A percentile compares a stretch with the other conserved stretches of the same genome.
phyloP scores from a whole-genome alignment of 148 eudicot species.

The Heliamphora exappendiculata region DNA sequence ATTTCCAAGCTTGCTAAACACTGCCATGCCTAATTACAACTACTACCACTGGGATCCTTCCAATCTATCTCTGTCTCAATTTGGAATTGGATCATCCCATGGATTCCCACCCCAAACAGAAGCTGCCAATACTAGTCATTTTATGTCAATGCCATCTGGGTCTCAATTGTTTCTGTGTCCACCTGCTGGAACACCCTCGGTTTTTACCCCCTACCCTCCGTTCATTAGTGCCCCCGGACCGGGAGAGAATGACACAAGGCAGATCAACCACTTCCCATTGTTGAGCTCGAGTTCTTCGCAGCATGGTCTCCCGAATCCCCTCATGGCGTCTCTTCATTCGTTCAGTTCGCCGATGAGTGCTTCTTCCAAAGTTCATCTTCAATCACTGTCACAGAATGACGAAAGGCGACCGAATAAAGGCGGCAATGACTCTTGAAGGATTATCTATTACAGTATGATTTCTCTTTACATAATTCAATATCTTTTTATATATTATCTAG shows the following conservation, averaged over 20 bases:
- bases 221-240: constrained; percentile 9
- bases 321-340: constrained; percentile 15
- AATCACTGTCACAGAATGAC: constrained; percentile 19
- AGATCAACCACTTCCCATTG: constrained; percentile 27
- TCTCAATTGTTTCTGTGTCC: constrained; percentile 31
- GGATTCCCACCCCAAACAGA: constrained; percentile 27
- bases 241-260: constrained; percentile 30
- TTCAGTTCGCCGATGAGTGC: constrained; percentile 18
- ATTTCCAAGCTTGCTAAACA: constrained; percentile 26
- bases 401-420: constrained; percentile 7
- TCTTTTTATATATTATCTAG: neutral
- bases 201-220: constrained; percentile 25
- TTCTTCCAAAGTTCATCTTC: constrained; percentile 16
- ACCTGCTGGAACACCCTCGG: constrained; percentile 27
- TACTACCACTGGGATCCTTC: constrained; percentile 49
- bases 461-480: neutral
- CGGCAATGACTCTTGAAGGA: neutral
- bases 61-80: constrained; percentile 49
- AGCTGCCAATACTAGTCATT: constrained; percentile 14
- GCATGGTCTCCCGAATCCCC: neutral
- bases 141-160: constrained; percentile 5
- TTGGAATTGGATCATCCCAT: constrained; percentile 32
- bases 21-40: constrained; percentile 30
- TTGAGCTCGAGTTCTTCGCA: constrained; percentile 19
- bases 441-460: too few species aligned